A percentile compares a stretch with the other conserved stretches of the same genome.
Evolutionary conservation across 306 rosid genomes (phyloP).

Genomic region (Gynostemma pentaphyllum): DNA sequence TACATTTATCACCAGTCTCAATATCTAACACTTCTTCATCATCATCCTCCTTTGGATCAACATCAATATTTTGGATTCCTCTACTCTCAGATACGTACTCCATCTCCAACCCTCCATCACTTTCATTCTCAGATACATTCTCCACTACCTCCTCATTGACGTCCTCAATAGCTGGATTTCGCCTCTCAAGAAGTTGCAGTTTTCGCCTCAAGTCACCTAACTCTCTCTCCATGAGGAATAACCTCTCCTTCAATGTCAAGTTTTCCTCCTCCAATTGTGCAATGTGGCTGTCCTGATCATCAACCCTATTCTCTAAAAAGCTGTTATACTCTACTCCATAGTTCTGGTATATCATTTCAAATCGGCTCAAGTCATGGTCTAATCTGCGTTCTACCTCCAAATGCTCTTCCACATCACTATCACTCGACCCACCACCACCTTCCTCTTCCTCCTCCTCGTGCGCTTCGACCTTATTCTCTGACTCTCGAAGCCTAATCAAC

Average conservation of each 20-base stretch:
- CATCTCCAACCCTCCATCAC: slow-evolving; percentile 23
- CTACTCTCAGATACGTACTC: slow-evolving; percentile 41
- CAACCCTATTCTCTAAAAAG: slow-evolving; percentile 72
- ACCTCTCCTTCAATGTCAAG: slow-evolving; percentile 78
- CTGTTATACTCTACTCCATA: slow-evolving; percentile 69
- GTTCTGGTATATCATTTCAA: slow-evolving; percentile 81
- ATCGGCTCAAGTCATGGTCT: slow-evolving; percentile 88
- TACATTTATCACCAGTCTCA: not conserved
- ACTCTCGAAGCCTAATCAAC: slow-evolving; percentile 52
- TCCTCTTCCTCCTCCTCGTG: slow-evolving; percentile 21
- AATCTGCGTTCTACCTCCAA: slow-evolving; percentile 86
- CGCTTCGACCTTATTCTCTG: slow-evolving; percentile 25
- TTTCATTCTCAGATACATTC: slow-evolving; percentile 41
- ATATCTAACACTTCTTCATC: slow-evolving; percentile 2
- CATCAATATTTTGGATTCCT: slow-evolving; percentile 17
- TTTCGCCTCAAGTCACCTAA: slow-evolving; percentile 65
- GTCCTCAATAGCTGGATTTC: slow-evolving; percentile 16
- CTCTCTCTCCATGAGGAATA: slow-evolving; percentile 82
- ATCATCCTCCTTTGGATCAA: not conserved
- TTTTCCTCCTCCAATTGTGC: slow-evolving; percentile 93
- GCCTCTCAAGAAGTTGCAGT: slow-evolving; percentile 47
- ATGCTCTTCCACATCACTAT: slow-evolving; percentile 81
- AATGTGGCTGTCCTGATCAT: slow-evolving; percentile 89
- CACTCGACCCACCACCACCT: slow-evolving; percentile 62
- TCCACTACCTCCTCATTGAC: slow-evolving; percentile 31